Percentiles rank a stretch among this genome's conserved stretches.
Evolutionary conservation across 139 green algal genomes (phyloP).

Genomic region (Pseudopediastrum boryanum): DNA sequence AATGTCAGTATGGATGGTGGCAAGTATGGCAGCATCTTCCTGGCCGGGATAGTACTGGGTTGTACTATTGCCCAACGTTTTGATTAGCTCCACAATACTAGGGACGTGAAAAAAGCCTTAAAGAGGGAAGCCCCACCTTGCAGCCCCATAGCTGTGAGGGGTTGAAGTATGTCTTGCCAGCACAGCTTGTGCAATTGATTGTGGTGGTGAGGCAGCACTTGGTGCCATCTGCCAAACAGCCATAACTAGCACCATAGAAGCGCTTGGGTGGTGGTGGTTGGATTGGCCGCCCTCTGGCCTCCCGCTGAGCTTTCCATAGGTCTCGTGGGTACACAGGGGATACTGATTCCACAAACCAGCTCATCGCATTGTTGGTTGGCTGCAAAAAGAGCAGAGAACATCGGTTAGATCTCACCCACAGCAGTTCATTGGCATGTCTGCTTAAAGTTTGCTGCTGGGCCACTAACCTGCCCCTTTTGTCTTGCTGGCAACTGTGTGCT

Average conservation of each 20-base stretch:
- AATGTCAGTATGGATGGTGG: too few species aligned
- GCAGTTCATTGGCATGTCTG: not conserved
- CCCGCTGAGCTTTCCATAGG: conserved; percentile 1
- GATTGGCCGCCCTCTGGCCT: not conserved
- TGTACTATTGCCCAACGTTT: too few species aligned
- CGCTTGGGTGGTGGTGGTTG: not conserved
- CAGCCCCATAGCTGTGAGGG: conserved; percentile 29
- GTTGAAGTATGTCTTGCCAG: not conserved
- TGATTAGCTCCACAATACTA: too few species aligned
- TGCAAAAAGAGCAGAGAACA: not conserved
- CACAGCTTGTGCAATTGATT: conserved; percentile 1
- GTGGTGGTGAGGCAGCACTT: conserved; percentile 20
- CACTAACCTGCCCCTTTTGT: not conserved
- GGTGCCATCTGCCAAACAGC: conserved; percentile 9
- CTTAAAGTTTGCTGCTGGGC: not conserved
- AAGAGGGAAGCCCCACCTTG: too few species aligned
- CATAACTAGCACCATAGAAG: conserved; percentile 14
- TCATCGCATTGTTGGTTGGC: not conserved
- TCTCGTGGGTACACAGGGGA: conserved; percentile 2
- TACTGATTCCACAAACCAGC: conserved; percentile 15
- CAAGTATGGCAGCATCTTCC: too few species aligned
- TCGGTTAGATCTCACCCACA: not conserved
- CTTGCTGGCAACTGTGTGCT: not conserved
- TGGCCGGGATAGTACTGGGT: too few species aligned
- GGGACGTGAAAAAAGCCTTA: too few species aligned